Base-by-base conservation (phyloP, 169 alveolate genomes). In the Plasmodium billcollinsi region DNA sequence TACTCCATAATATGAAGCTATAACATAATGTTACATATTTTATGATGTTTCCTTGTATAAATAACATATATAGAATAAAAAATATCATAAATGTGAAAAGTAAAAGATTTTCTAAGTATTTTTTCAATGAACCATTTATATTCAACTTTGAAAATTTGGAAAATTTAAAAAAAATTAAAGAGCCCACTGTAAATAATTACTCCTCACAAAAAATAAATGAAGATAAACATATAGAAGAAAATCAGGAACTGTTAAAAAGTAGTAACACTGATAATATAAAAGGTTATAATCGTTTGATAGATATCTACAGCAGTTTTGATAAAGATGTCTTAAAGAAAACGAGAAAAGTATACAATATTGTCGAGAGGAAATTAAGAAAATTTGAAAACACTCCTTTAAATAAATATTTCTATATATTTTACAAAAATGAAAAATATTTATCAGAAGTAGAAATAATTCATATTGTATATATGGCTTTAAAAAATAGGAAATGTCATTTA, bases 121-220 rank as follows among this genome's bases (percentile, higher is more conserved):
- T 24, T 12, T 45, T 45, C 33, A 56, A 21, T 33, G 91, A 83
- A 18, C 18, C 15, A 49, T 83, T 83, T 63, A 83, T 83, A 50
- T 83, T 83, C 59, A 83, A 83, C 20, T 83, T 83, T 63, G 91
- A 83, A 67, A 73, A 83, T 45, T 39, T 83, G n/a, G 91, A 83
- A 69, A 69, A 67, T 52, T 83, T 83, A 83, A 83, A 83, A 49
- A 83, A 83, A 63, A 14, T 83, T 21, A 83, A 83, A 54, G 66
- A 69, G 11, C 11, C 62, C 45, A 69, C 20, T 11, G 24, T 45
- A 21, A 39, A 43, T 9, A n/a, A 47, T 5, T 15, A 24, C 24
- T 29, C 67, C 1, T 18, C 18, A 49, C 43, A 71, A 71, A 71
- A 49, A 49, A 63, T 12, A 29, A 78, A 18, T n/a, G 21, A 78